Base-by-base conservation (phyloP, 345 rosid genomes). In the Melastoma malabathricum region DNA sequence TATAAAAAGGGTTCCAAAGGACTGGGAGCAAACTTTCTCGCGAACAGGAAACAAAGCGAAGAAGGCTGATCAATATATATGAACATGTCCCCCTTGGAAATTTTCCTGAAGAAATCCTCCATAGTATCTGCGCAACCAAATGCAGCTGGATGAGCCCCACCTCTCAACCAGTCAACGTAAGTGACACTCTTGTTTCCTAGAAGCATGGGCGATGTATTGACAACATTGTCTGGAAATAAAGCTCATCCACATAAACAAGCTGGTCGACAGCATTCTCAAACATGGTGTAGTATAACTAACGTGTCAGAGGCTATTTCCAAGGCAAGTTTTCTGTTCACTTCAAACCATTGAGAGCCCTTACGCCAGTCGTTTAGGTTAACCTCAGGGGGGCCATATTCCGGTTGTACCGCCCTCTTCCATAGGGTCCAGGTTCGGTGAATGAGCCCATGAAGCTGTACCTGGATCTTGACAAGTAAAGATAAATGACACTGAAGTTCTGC, bases 311-410 rank as follows among this genome's bases (percentile, higher is more conserved):
- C 45, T 12, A 75, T 65, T 20, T 31, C 41, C 6, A 62, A 1
- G 4, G 76, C 76, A 0, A 75, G 65, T 48, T 52, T 57, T 4
- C 80, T 58, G 48, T 70, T 53, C 1, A 70, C 62, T 61, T 70
- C 75, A 10, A 74, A 70, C 79, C 79, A 74, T 44, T 74, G 79
- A 50, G 73, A 62, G 19, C 79, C 79, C 58, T 74, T 70, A 7
- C 68, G 75, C 75, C 79, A 75, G 13, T 68, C 61, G n/a, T 48
- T 53, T n/a, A 62, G 57, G 16, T 54, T 65, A 34, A 75, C 71
- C 64, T 67, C 76, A 2, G 25, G n/a, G 76, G 79, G 46, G 57
- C 59, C 80, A 68, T 71, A 47, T 57, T 63, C 46, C 29, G 18
- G 18, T 65, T 25, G 17, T 75, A 71, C 39, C 80, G 71, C 13